Evolutionary conservation across 2,329 filamentous ascomycete species (phyloP).

Genomic region (Botrytis squamosa): DNA sequence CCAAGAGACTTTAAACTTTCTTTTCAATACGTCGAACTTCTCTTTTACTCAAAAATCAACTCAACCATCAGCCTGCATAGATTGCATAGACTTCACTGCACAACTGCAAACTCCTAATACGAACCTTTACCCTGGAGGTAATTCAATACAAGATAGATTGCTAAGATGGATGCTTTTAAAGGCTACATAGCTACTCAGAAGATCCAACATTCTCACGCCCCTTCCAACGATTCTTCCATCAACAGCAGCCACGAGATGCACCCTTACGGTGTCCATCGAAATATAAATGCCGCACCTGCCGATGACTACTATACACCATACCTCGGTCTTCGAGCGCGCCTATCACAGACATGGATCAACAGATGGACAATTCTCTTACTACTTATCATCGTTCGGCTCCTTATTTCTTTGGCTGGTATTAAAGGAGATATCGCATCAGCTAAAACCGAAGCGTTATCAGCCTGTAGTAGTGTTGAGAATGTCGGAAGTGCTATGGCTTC

Average conservation of each 20-base stretch:
- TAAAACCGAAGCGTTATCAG: conserved; percentile 76
- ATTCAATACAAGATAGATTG: conserved; percentile 25
- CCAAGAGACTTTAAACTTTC: background rate
- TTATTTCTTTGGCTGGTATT: conserved; percentile 73
- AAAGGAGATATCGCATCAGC: conserved; percentile 74
- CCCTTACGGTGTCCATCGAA: conserved; percentile 28
- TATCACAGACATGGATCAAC: conserved; percentile 98
- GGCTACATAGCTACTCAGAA: conserved; percentile 36
- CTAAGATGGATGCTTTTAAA: conserved; percentile 37
- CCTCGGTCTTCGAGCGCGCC: conserved; percentile 80
- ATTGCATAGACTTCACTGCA: conserved; percentile 11
- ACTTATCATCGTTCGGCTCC: conserved; percentile 76
- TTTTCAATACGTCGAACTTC: conserved; percentile 9
- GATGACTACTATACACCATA: conserved; percentile 81
- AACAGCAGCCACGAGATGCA: conserved; percentile 38
- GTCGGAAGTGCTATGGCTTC: conserved; percentile 95
- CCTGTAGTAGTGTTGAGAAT: conserved; percentile 89
- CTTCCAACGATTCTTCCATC: conserved; percentile 42
- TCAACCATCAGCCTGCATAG: conserved; percentile 7
- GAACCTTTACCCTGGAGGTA: conserved; percentile 12
- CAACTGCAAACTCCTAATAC: background rate
- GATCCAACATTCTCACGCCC: conserved; percentile 32
- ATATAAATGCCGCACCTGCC: conserved; percentile 37
- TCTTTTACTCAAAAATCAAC: conserved; percentile 1
- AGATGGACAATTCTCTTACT: conserved; percentile 90